A percentile compares a stretch with the other conserved stretches of the same genome.
Evolutionary conservation across 1,284 basidiomycete species (phyloP).

Genomic region (Ustilago sp.): DNA sequence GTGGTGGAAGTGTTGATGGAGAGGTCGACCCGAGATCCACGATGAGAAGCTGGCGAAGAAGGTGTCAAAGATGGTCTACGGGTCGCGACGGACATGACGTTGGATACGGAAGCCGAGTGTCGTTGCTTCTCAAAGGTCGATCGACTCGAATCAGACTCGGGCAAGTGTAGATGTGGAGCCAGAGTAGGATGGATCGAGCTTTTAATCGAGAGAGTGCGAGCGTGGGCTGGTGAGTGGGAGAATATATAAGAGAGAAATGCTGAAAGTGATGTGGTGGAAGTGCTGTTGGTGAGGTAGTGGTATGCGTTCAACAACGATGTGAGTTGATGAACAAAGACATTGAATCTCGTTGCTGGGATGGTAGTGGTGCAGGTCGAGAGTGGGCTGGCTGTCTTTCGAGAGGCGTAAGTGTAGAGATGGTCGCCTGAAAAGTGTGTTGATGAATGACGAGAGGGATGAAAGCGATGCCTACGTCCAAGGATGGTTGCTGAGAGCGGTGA

Average conservation of each 20-base stretch:
- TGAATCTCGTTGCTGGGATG: not conserved
- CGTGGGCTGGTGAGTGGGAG: not conserved
- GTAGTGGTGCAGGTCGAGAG: not conserved
- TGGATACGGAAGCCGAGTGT: not conserved
- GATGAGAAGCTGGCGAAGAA: conserved; percentile 43
- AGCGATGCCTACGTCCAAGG: not conserved
- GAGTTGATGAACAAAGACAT: not conserved
- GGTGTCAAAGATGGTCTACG: conserved; percentile 42
- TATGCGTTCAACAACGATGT: not conserved
- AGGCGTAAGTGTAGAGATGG: not conserved
- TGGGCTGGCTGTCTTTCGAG: not conserved
- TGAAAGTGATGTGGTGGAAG: not conserved
- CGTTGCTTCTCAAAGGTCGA: conserved; percentile 2
- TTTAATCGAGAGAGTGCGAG: not conserved
- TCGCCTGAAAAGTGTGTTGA: not conserved
- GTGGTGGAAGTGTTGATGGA: conserved; percentile 15
- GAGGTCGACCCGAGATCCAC: conserved; percentile 44
- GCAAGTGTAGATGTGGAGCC: not conserved
- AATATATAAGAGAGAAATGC: not conserved
- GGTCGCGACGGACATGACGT: conserved; percentile 40
- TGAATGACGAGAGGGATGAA: not conserved
- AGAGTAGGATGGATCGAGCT: no score
- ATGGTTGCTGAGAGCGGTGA: not conserved
- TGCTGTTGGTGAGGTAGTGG: not conserved
- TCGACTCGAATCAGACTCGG: not conserved